Conservation (phyloP, 2,329 filamentous ascomycete species). For the Hymenoscyphus occultus region DNA sequence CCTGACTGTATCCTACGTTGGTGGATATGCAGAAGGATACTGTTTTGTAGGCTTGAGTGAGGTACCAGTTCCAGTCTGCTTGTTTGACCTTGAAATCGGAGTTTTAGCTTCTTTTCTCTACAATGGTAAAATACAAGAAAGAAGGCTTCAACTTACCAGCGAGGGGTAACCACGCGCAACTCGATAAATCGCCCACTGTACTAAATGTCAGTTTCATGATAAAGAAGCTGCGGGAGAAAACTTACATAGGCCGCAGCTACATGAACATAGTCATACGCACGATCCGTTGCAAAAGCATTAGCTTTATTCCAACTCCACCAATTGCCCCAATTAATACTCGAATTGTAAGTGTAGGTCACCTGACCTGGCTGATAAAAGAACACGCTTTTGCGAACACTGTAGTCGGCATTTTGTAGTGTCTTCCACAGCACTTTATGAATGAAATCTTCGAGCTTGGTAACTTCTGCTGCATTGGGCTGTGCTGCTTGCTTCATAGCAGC, state of each 20-base stretch:
- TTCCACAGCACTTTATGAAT: constrained; percentile 50
- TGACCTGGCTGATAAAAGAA: constrained; percentile 54
- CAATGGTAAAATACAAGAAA: not conserved
- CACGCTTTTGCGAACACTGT: constrained; percentile 51
- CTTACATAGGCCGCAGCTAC: constrained; percentile 52
- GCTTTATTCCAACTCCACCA: constrained; percentile 52
- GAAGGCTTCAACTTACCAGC: not conserved
- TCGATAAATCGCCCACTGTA: not conserved
- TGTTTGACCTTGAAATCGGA: constrained; percentile 41
- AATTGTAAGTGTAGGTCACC: constrained; percentile 45
- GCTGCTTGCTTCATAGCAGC: constrained; percentile 53
- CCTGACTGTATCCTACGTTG: constrained; percentile 44
- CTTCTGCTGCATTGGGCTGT: constrained; percentile 48
- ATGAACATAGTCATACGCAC: constrained; percentile 60
- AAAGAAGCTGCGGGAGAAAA: constrained; percentile 35
- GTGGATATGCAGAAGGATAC: constrained; percentile 39
- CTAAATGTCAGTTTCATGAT: not conserved
- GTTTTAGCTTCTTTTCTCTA: not conserved
- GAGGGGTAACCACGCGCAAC: not conserved
- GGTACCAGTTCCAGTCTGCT: constrained; percentile 52
- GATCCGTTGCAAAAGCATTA: constrained; percentile 44
- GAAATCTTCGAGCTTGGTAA: constrained; percentile 53
- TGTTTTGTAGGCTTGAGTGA: constrained; percentile 52
- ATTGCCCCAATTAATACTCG: constrained; percentile 45
- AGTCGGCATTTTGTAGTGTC: constrained; percentile 46